These are phyloP conservation scores for Acacia crassicarpa DNA, from an alignment of 306 rosid genomes.

Conservation along the genomic window DNA sequence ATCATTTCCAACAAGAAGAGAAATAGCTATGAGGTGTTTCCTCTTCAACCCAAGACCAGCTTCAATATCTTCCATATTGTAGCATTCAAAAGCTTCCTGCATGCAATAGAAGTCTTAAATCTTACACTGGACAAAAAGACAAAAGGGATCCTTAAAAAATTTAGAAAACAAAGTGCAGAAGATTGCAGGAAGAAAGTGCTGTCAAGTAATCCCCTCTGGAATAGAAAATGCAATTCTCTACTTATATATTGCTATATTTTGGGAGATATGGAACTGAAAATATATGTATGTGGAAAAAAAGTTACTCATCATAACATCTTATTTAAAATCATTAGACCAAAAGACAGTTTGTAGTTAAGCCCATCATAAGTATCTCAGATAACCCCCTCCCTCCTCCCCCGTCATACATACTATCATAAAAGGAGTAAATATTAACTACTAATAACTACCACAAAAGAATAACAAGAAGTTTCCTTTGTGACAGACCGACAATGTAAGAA, in stretches of 20 bases:
- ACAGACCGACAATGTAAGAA: not conserved
- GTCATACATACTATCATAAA: not conserved
- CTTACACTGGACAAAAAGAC: slow-evolving; percentile 26
- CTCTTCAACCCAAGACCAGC: slow-evolving; percentile 88
- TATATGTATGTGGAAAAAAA: not conserved
- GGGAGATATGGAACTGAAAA: not conserved
- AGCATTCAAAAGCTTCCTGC: slow-evolving; percentile 95
- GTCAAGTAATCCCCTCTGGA: not conserved
- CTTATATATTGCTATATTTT: not conserved
- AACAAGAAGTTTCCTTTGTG: not conserved
- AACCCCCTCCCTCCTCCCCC: not conserved
- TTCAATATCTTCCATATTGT: slow-evolving; percentile 82
- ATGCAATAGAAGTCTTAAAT: slow-evolving; percentile 36
- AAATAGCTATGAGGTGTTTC: slow-evolving; percentile 77
- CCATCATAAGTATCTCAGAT: not conserved
- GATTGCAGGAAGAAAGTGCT: not conserved
- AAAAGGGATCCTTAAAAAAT: not conserved
- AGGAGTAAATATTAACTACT: not conserved
- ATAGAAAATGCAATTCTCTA: not conserved
- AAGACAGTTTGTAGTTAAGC: not conserved
- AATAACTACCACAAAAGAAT: not conserved
- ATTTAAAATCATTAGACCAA: not conserved
- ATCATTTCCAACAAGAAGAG: slow-evolving; percentile 94
- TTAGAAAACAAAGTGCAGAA: not conserved
- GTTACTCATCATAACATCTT: not conserved